Percentiles rank a stretch among this genome's conserved stretches.
Evolutionary conservation across 2,329 filamentous ascomycete genomes (phyloP).

Genomic region (Rachicladosporium sp.): DNA sequence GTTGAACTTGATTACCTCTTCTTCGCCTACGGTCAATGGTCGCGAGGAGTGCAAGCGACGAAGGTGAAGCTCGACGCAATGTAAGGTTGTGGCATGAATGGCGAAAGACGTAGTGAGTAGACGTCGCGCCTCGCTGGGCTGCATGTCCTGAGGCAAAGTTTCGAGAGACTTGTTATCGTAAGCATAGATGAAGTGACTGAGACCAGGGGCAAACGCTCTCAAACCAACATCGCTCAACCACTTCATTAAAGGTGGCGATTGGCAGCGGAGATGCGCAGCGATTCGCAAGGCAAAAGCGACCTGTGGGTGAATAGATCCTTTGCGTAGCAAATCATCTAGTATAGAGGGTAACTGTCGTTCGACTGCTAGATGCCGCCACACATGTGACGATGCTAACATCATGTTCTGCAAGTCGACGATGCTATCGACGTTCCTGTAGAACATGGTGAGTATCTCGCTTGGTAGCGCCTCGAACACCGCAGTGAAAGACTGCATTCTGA

Average conservation of each 20-base stretch:
- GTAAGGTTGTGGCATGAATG: too few species aligned
- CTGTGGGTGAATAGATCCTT: background rate
- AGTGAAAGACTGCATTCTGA: constrained; percentile 1
- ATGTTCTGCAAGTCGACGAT: constrained; percentile 1
- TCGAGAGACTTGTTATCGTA: too few species aligned
- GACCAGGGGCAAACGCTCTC: too few species aligned
- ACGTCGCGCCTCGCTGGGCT: too few species aligned
- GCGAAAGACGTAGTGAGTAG: too few species aligned
- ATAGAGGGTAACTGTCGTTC: constrained; percentile 1
- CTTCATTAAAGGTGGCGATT: constrained; percentile 1
- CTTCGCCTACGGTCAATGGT: too few species aligned
- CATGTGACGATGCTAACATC: constrained; percentile 1
- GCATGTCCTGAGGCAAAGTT: too few species aligned
- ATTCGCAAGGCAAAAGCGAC: constrained; percentile 1
- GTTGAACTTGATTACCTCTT: too few species aligned
- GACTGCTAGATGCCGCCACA: constrained; percentile 1
- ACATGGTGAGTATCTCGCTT: constrained; percentile 2
- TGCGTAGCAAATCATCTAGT: constrained; percentile 1
- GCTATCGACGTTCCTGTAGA: constrained; percentile 1
- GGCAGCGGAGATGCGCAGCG: constrained; percentile 1
- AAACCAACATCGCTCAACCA: too few species aligned
- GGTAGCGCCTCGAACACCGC: constrained; percentile 1
- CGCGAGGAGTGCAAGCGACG: too few species aligned
- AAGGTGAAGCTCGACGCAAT: too few species aligned
- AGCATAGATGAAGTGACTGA: too few species aligned